Evolutionary conservation across 768 basidiomycete species (phyloP).

Genomic region (Candolleomyces eurysporus): DNA sequence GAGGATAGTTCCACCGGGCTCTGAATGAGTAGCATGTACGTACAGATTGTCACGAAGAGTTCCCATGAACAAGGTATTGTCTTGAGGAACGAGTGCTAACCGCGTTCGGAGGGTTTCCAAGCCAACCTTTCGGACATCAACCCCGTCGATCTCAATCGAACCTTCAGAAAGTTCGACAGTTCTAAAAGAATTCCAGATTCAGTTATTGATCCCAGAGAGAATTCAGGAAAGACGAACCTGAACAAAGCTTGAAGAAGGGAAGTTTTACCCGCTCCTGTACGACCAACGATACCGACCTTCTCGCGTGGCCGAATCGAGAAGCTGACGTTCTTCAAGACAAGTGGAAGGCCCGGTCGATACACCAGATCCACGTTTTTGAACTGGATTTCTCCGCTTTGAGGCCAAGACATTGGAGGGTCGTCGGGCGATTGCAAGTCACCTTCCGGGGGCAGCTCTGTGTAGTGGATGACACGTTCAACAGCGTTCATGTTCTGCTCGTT

Average conservation of each 20-base stretch:
- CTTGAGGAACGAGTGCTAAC: slow-evolving; percentile 70
- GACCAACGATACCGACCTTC: slow-evolving; percentile 54
- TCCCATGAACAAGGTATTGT: slow-evolving; percentile 52
- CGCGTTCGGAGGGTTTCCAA: slow-evolving; percentile 51
- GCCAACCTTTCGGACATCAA: slow-evolving; percentile 51
- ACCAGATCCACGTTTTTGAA: slow-evolving; percentile 56
- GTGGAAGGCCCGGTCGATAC: slow-evolving; percentile 63
- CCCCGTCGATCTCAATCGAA: slow-evolving; percentile 54
- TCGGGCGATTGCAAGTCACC: slow-evolving; percentile 39
- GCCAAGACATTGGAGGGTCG: slow-evolving; percentile 51
- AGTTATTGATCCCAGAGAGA: slow-evolving; percentile 48
- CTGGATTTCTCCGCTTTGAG: slow-evolving; percentile 46
- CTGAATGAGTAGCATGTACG: not conserved
- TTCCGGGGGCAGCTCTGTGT: slow-evolving; percentile 60
- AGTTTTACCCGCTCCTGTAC: slow-evolving; percentile 44
- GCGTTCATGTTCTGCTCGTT: slow-evolving; percentile 75
- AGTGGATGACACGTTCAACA: slow-evolving; percentile 69
- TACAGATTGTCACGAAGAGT: slow-evolving; percentile 47
- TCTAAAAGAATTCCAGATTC: slow-evolving; percentile 45
- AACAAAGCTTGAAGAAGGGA: slow-evolving; percentile 53
- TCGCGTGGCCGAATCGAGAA: slow-evolving; percentile 61
- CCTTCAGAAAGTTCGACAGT: slow-evolving; percentile 62
- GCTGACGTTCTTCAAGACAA: slow-evolving; percentile 58
- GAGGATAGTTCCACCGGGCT: too few relatives aligned
- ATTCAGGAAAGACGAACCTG: slow-evolving; percentile 1